Evolutionary conservation across 768 basidiomycete species (phyloP).

Genomic region (Pholiota conissans): DNA sequence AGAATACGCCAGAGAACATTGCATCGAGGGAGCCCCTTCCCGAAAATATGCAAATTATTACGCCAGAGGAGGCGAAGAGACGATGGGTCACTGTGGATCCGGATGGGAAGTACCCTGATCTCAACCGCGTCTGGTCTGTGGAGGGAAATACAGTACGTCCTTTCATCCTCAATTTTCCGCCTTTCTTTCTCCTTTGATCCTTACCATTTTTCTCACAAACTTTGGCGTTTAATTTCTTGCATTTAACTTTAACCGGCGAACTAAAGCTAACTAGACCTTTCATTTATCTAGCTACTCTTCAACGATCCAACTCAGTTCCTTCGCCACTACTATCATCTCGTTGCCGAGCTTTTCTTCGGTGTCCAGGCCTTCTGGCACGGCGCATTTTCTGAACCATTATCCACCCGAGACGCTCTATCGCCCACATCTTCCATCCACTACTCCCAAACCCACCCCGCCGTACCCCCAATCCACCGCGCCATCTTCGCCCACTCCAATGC

Average conservation of each 20-base stretch:
- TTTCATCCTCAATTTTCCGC: not conserved
- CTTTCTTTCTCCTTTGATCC: not conserved
- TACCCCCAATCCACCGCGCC: slow-evolving; percentile 62
- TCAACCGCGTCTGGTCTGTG: slow-evolving; percentile 62
- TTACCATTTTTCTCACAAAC: not conserved
- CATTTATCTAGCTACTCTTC: slow-evolving; percentile 46
- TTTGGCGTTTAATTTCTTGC: not conserved
- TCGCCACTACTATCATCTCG: slow-evolving; percentile 87
- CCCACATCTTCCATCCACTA: slow-evolving; percentile 16
- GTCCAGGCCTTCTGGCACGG: slow-evolving; percentile 75
- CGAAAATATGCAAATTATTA: slow-evolving; percentile 61
- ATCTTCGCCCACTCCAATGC: slow-evolving; percentile 68
- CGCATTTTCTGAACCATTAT: slow-evolving; percentile 33
- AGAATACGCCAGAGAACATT: slow-evolving; percentile 63
- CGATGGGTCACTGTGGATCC: slow-evolving; percentile 51
- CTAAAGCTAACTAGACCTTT: not conserved
- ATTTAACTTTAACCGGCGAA: not conserved
- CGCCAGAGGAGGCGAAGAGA: slow-evolving; percentile 53
- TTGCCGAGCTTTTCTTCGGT: slow-evolving; percentile 79
- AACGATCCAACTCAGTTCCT: slow-evolving; percentile 79
- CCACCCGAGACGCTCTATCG: slow-evolving; percentile 6
- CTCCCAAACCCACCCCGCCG: slow-evolving; percentile 21
- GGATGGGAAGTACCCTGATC: slow-evolving; percentile 11
- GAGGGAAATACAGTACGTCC: slow-evolving; percentile 67
- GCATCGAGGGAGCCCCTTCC: slow-evolving; percentile 65